phyloP scores from a whole-genome alignment of 108 stramenopile species.

The Chaetoceros muelleri region DNA sequence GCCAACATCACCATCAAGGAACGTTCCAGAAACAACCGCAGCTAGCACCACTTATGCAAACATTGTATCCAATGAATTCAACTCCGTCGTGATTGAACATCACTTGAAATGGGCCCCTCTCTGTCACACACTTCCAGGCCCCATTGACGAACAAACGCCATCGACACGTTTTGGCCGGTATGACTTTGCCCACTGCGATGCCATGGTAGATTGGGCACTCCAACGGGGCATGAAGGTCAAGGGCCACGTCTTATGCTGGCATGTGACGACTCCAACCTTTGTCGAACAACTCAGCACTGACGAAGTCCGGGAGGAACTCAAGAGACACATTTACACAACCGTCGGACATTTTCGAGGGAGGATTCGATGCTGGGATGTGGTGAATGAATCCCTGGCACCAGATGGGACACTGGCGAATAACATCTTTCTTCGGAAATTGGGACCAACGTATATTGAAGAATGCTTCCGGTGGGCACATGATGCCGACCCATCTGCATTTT shows the following conservation, averaged over 20 bases:
- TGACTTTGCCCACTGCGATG: slow-evolving; percentile 77
- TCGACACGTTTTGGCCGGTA: slow-evolving; percentile 59
- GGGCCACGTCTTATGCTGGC: slow-evolving; percentile 85
- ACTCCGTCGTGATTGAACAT: slow-evolving; percentile 84
- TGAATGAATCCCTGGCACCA: slow-evolving; percentile 81
- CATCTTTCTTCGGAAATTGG: slow-evolving; percentile 78
- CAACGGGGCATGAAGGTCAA: slow-evolving; percentile 63
- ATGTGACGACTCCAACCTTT: slow-evolving; percentile 65
- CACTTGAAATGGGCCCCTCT: slow-evolving; percentile 84
- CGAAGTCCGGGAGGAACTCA: slow-evolving; percentile 44
- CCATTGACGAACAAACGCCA: slow-evolving; percentile 34
- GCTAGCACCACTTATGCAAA: slow-evolving; percentile 27
- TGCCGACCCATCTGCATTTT: slow-evolving; percentile 79
- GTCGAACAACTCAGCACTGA: slow-evolving; percentile 46
- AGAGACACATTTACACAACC: slow-evolving; percentile 76
- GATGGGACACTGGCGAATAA: slow-evolving; percentile 84
- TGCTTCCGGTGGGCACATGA: slow-evolving; percentile 90
- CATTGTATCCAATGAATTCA: slow-evolving; percentile 68
- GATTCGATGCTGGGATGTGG: slow-evolving; percentile 84
- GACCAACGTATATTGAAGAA: slow-evolving; percentile 78
- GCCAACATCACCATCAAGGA: slow-evolving; percentile 15
- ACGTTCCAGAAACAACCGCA: slow-evolving; percentile 7
- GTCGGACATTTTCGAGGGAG: slow-evolving; percentile 80
- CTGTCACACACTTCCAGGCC: slow-evolving; percentile 51
- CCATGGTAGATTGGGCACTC: slow-evolving; percentile 82